Conservation (phyloP, 148 eudicot species). For the Rhododendron griersonianum region DNA sequence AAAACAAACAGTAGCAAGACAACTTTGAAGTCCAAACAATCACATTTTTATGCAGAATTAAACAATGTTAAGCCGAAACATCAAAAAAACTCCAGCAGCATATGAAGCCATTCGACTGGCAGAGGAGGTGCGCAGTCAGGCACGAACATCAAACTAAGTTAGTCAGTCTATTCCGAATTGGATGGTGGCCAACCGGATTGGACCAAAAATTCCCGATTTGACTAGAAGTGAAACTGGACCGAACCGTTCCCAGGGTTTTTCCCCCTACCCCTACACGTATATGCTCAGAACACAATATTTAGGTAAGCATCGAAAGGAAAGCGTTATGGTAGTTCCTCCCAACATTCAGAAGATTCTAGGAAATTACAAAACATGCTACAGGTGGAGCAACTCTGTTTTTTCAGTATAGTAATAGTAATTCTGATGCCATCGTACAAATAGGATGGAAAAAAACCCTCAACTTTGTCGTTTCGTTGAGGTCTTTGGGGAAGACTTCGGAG, state of each 20-base stretch:
- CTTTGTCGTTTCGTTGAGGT: not conserved
- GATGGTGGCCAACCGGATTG: not conserved
- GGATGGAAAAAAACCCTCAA: not conserved
- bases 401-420: not conserved
- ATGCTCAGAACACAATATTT: not conserved
- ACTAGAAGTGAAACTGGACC: not conserved
- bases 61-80: no score
- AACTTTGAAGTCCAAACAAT: not conserved
- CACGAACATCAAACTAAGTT: not conserved
- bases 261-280: not conserved
- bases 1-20: not conserved
- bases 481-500: constrained; percentile 13
- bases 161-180: not conserved
- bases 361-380: not conserved
- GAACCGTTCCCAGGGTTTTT: no score
- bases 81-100: not conserved
- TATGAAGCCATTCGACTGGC: not conserved
- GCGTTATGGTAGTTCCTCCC: not conserved
- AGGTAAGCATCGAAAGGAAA: not conserved
- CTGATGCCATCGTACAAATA: not conserved
- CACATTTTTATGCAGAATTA: no score
- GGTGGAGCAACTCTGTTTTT: no score
- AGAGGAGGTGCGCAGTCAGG: not conserved
- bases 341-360: not conserved
- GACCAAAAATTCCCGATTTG: no score